These are phyloP conservation scores for Musa acuminata DNA, from an alignment of 176 grass and related monocot species.

Conservation along the genomic window DNA sequence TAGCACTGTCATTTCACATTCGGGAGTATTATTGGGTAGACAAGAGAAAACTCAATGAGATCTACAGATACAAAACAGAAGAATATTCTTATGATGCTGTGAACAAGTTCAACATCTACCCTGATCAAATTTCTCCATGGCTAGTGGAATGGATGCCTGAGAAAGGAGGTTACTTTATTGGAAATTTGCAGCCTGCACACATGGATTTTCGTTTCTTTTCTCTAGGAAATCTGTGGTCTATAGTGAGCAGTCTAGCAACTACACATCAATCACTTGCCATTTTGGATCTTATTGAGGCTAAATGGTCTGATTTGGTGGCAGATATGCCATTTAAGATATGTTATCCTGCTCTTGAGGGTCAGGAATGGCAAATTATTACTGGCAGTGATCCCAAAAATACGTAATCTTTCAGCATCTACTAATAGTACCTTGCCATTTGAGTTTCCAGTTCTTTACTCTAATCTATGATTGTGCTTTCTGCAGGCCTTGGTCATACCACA, in stretches of 20 bases:
- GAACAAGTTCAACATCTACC: slow-evolving; percentile 94
- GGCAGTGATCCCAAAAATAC: slow-evolving; percentile 91
- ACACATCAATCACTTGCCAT: slow-evolving; percentile 69
- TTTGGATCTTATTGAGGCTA: slow-evolving; percentile 70
- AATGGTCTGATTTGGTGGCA: slow-evolving; percentile 87
- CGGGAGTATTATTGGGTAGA: slow-evolving; percentile 86
- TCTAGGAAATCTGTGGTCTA: slow-evolving; percentile 78
- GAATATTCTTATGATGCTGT: slow-evolving; percentile 88
- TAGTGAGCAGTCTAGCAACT: slow-evolving; percentile 69
- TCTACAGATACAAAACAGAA: slow-evolving; percentile 92
- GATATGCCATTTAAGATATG: slow-evolving; percentile 89
- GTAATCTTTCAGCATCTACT: slow-evolving; percentile 26
- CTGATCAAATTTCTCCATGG: slow-evolving; percentile 74
- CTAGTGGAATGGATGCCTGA: slow-evolving; percentile 84
- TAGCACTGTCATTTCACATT: slow-evolving; percentile 87
- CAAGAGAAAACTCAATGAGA: slow-evolving; percentile 78
- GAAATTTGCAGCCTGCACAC: slow-evolving; percentile 85
- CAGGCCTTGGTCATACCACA: slow-evolving; percentile 93
- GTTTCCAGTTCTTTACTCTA: slow-evolving; percentile 1
- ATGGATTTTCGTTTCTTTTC: slow-evolving; percentile 90
- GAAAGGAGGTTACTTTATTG: slow-evolving; percentile 78
- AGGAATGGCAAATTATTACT: slow-evolving; percentile 83
- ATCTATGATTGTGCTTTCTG: slow-evolving; percentile 24
- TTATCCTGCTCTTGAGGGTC: slow-evolving; percentile 76
- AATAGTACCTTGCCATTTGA: neutral